These are phyloP conservation scores for Arxiozyma heterogenica DNA, from an alignment of 1,139 yeast genomes.

Conservation along the genomic window DNA sequence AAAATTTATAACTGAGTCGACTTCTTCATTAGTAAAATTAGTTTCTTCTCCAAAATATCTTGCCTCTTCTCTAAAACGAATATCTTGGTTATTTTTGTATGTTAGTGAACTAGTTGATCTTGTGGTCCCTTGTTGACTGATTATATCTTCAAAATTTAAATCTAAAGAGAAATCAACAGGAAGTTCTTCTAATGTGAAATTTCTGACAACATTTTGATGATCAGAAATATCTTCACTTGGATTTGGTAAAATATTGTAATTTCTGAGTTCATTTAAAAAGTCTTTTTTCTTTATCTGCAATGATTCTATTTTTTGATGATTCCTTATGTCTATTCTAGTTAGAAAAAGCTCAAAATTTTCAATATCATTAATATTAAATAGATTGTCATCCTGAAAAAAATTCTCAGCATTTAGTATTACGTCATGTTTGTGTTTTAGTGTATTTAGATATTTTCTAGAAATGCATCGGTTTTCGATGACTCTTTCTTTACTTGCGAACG, in stretches of 20 bases:
- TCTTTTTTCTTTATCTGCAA: slow-evolving; percentile 21
- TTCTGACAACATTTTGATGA: neutral
- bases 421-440: neutral
- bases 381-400: slow-evolving; percentile 21
- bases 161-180: slow-evolving; percentile 25
- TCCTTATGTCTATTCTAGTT: slow-evolving; percentile 1
- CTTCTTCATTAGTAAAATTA: neutral
- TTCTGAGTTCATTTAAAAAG: slow-evolving; percentile 22
- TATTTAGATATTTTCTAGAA: neutral
- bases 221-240: neutral
- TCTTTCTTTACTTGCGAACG: neutral
- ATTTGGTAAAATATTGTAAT: slow-evolving; percentile 9
- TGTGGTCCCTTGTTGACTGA: slow-evolving; percentile 21
- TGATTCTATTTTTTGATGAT: neutral
- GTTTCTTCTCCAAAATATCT: slow-evolving; percentile 3
- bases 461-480: neutral
- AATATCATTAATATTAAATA: slow-evolving; percentile 19
- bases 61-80: slow-evolving; percentile 5
- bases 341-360: slow-evolving; percentile 11
- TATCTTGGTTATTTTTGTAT: slow-evolving; percentile 4
- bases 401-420: neutral
- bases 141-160: slow-evolving; percentile 23
- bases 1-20: slow-evolving; percentile 7
- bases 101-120: slow-evolving; percentile 8
- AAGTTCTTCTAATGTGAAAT: slow-evolving; percentile 9